Base-by-base conservation (phyloP, 257 asterid genomes). In the Forsythia suspensa region DNA sequence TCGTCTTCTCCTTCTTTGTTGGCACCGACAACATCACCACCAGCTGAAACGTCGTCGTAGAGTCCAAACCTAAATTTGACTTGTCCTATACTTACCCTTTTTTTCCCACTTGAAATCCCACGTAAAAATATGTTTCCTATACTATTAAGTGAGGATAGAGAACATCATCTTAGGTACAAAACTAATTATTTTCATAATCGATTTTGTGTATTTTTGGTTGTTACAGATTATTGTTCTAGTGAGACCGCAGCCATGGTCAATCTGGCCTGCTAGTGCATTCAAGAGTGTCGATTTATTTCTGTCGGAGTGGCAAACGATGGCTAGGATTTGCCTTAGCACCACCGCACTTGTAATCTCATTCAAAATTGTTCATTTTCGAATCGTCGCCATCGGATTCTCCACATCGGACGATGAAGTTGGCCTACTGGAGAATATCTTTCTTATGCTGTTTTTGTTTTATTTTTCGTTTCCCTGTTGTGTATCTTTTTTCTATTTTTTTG, bases 41-140 rank as follows among this genome's bases (percentile, higher is more conserved):
- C 79, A 95, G 76, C 85, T 94, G 61, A 73, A 78, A 88, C 78
- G 99, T 98, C 55, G 97, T 94, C 48, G 99, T 95, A 0, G 99
- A 86, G 75, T 95, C 99, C 79, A 95, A 73, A 9, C 99, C 99
- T 13, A 98, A 95, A 5, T 97, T 95, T 4, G 99, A 98, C 76
- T 95, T 93, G 96, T 1, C 91, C 99, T 48, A 95, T 93, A 78
- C 96, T 91, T 52, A 95, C 99, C 1, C 99, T 59, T 70, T 98
- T 79, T 86, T 95, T 98, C 38, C 99, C 99, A 55, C 99, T 97
- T 1, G 98, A 95, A 0, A 95, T 82, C 2, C 97, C 98, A 4
- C 98, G 94, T 0, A 92, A 59, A 51, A 90, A 80, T n/a, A 85
- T 82, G 87, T 89, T 92, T 0, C 97, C 98, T 51, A 94, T 82